Conservation (phyloP, 192 early-diverging fungal species). For the Paraglomus brasilianum region DNA sequence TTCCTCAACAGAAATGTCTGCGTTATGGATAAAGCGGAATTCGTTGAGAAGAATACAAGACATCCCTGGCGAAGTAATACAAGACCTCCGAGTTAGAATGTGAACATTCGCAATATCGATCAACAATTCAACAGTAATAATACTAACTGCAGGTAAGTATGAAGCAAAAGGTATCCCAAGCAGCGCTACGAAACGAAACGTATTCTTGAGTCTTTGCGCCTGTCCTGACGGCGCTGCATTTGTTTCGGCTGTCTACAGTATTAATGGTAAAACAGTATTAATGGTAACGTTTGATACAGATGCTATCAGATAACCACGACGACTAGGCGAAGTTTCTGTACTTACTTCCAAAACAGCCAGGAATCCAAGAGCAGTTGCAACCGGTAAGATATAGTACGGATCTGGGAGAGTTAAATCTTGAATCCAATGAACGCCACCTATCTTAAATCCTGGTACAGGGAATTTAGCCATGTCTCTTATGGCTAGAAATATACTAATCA, state of each 20-base stretch:
- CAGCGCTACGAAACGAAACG: too few relatives aligned
- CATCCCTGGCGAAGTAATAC: too few relatives aligned
- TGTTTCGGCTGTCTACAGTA: slow-evolving; percentile 30
- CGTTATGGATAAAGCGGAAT: too few relatives aligned
- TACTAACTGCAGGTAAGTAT: too few relatives aligned
- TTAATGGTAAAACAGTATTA: slow-evolving; percentile 30
- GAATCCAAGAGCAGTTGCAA: slow-evolving; percentile 66
- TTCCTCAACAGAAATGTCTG: too few relatives aligned
- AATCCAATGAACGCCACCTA: slow-evolving; percentile 83
- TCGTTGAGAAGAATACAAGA: too few relatives aligned
- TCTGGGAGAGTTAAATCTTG: slow-evolving; percentile 79
- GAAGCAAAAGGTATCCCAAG: too few relatives aligned
- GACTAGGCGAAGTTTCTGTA: slow-evolving; percentile 28
- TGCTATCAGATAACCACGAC: slow-evolving; percentile 33
- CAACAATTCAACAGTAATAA: too few relatives aligned
- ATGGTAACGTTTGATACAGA: slow-evolving; percentile 33
- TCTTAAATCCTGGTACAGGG: slow-evolving; percentile 77
- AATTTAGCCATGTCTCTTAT: slow-evolving; percentile 76
- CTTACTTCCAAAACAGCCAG: slow-evolving; percentile 69
- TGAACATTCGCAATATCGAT: too few relatives aligned
- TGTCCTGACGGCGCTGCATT: too few relatives aligned
- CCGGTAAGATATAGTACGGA: slow-evolving; percentile 80
- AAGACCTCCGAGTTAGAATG: too few relatives aligned
- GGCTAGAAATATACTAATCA: slow-evolving; percentile 84
- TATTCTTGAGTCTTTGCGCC: too few relatives aligned